Conservation (phyloP, 495 filamentous ascomycete genomes). For the Aspergillus ostianus region DNA sequence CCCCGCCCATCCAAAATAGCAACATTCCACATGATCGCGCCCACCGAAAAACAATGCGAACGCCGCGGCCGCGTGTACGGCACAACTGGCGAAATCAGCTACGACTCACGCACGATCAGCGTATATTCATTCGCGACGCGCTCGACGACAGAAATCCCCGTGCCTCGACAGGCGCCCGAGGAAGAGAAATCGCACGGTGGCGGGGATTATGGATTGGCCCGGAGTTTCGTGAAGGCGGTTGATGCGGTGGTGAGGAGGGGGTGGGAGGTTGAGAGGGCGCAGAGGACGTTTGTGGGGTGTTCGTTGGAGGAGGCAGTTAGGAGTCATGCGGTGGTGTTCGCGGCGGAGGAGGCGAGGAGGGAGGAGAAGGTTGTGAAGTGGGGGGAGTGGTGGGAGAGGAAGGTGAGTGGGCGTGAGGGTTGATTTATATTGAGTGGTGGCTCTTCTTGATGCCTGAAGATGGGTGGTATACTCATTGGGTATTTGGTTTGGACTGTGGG, state of each 20-base stretch:
- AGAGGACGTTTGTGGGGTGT: conserved; percentile 73
- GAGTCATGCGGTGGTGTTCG: conserved; percentile 93
- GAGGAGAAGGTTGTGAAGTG: conserved; percentile 71
- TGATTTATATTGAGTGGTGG: no score
- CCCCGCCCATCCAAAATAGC: conserved; percentile 67
- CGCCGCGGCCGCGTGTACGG: conserved; percentile 82
- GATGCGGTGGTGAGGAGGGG: conserved; percentile 71
- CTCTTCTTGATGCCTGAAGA: no score
- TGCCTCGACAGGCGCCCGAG: conserved; percentile 37
- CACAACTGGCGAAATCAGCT: conserved; percentile 77
- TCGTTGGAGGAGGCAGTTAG: conserved; percentile 78
- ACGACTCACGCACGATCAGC: conserved; percentile 51
- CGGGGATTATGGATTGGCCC: conserved; percentile 78
- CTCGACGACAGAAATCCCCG: conserved; percentile 23
- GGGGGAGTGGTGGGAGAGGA: conserved; percentile 72
- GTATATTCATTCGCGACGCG: conserved; percentile 41
- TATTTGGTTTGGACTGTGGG: conserved; percentile 8
- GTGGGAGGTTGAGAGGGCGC: conserved; percentile 67
- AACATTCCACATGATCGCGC: conserved; percentile 89
- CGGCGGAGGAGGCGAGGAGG: conserved; percentile 80
- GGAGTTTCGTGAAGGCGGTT: conserved; percentile 77
- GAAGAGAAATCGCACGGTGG: conserved; percentile 67
- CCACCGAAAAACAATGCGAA: conserved; percentile 82
- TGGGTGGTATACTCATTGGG: conserved; percentile 5
- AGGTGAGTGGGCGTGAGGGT: conserved; percentile 20